These are phyloP conservation scores for Balansia obtecta DNA, from an alignment of 2,329 filamentous ascomycete genomes.

Conservation along the genomic window DNA sequence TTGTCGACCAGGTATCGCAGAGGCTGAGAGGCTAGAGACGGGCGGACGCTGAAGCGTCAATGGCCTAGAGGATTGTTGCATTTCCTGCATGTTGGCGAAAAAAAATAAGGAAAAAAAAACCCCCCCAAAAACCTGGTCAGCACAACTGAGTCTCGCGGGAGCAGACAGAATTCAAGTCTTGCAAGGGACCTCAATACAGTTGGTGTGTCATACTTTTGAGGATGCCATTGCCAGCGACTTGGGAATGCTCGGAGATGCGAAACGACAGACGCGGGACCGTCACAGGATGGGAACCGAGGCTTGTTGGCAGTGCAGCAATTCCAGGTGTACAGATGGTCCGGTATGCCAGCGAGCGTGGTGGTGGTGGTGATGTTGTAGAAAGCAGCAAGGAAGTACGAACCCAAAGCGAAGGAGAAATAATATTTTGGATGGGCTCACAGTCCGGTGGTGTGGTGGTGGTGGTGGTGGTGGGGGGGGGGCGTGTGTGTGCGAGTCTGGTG, in stretches of 20 bases:
- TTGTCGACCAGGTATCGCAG: constrained; percentile 46
- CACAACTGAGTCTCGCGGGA: constrained; percentile 20
- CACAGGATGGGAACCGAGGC: constrained; percentile 13
- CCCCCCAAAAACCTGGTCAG: constrained; percentile 20
- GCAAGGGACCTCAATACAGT: constrained; percentile 13
- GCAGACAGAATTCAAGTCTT: constrained; percentile 18
- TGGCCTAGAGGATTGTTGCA: constrained; percentile 53
- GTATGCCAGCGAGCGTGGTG: constrained; percentile 2
- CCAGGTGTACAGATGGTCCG: constrained; percentile 4
- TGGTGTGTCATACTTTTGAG: constrained; percentile 40
- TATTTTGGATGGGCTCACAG: constrained; percentile 22
- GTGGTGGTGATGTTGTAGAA: constrained; percentile 7
- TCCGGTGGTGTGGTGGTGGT: constrained; percentile 7
- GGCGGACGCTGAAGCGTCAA: constrained; percentile 50
- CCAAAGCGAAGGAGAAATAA: constrained; percentile 25
- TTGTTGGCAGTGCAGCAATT: constrained; percentile 4
- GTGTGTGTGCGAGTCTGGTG: too few relatives aligned
- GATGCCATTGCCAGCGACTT: constrained; percentile 43
- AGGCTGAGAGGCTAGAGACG: constrained; percentile 43
- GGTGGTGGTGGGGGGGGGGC: constrained; percentile 12
- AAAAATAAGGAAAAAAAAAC: constrained; percentile 12
- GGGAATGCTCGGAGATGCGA: constrained; percentile 20
- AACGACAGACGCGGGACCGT: too few relatives aligned
- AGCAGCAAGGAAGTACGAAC: constrained; percentile 7
- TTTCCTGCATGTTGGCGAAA: constrained; percentile 36